Conservation (phyloP, 2,329 filamentous ascomycete species). For the Fusarium austroafricanum region DNA sequence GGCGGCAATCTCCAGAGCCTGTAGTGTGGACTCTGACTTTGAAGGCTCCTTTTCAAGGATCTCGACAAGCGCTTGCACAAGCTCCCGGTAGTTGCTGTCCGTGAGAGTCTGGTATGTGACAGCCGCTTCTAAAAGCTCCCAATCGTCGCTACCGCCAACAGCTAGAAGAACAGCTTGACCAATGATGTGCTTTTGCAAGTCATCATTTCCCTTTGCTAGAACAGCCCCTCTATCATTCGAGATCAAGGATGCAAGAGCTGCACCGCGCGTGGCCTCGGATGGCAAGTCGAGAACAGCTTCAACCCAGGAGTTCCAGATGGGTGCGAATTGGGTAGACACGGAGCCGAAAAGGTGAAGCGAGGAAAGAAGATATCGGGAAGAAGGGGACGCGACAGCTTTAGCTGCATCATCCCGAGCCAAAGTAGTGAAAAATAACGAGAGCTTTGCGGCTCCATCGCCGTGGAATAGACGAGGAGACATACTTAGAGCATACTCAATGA, state of each 20-base stretch:
- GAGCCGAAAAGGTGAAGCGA: constrained; percentile 69
- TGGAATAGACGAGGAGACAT: constrained; percentile 57
- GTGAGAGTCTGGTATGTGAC: constrained; percentile 58
- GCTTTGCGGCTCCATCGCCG: constrained; percentile 45
- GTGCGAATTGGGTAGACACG: constrained; percentile 53
- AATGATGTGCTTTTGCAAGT: constrained; percentile 62
- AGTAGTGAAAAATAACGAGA: constrained; percentile 58
- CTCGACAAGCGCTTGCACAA: constrained; percentile 52
- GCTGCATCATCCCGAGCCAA: constrained; percentile 69
- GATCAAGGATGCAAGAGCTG: constrained; percentile 59
- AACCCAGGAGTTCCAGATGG: constrained; percentile 60
- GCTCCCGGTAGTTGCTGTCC: constrained; percentile 48
- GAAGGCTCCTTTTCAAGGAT: constrained; percentile 48
- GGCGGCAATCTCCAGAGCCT: constrained; percentile 61
- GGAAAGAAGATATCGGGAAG: constrained; percentile 73
- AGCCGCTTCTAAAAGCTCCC: constrained; percentile 62
- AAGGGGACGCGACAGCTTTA: constrained; percentile 74
- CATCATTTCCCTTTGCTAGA: constrained; percentile 53
- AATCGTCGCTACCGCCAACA: constrained; percentile 49
- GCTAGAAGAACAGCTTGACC: constrained; percentile 55
- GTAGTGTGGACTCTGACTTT: constrained; percentile 51
- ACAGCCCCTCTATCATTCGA: constrained; percentile 55
- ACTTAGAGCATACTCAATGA: constrained; percentile 55
- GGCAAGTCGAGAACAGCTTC: constrained; percentile 54
- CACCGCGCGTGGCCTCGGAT: constrained; percentile 38